Evolutionary conservation across 2,329 filamentous ascomycete species (phyloP), one percentile per base, ranked within the genome.

Genomic region (Aschersonia sp.): DNA sequence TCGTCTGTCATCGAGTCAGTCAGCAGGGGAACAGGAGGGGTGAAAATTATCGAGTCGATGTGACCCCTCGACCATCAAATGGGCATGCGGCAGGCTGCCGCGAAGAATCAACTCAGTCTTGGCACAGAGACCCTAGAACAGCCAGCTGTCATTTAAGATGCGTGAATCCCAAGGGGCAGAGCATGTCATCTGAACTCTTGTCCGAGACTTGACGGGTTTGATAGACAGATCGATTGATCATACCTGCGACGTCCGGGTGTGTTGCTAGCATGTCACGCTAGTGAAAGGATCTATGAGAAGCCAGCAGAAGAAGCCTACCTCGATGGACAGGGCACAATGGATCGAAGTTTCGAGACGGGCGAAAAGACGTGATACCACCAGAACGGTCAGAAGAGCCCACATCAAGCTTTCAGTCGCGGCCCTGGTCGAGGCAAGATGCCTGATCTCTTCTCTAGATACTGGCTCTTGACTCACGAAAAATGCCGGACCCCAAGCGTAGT

Each of bases 121-220:
- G 32, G 32, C 32, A 38, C 12, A 7, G 12, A 38, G 32, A 20
- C 32, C 32, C 32, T 38, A 12, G 7, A 9, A 12, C 32, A 38
- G 32, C 32, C 32, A 38, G 32, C 32, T 4, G 12, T 38, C 32
- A 12, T 38, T 38, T 9, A 12, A 7, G 7, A 12, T 12, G 7
- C 32, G 32, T 7, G 32, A 38, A 12, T 12, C 7, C 32, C 32
- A 38, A 38, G 12, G 40, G 43, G 38, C 31, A 45, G 30, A 20
- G 47, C 10, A 35, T 45, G 43, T 43, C 47, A 45, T 48, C 40
- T 32, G 47, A 48, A 45, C 35, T 43, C 30, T 35, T 40, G 10
- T 28, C 7, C 32, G 32, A 40, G 40, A 30, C 35, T 10, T 45
- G 35, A 31, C 38, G 35, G 30, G 30, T 20, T 42, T 20, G 9